Percentiles rank a stretch among this genome's conserved stretches.
Conservation (phyloP, 441 rosid genomes). For the Arabidopsis hybrid region DNA sequence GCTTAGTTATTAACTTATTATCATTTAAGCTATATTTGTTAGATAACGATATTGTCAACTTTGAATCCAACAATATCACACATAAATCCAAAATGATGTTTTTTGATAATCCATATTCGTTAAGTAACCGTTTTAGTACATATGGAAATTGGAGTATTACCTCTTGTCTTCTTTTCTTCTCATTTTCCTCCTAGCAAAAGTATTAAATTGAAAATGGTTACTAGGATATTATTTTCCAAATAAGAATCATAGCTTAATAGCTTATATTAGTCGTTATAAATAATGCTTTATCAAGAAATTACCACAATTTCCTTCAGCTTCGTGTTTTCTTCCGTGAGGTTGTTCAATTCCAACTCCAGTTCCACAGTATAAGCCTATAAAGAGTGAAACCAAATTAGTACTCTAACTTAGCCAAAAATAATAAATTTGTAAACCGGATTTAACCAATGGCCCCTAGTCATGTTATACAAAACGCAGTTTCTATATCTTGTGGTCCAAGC, state of each 20-base stretch:
- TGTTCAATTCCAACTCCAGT: conserved; percentile 79
- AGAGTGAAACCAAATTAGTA: background rate
- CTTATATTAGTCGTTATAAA: background rate
- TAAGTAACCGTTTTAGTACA: background rate
- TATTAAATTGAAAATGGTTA: background rate
- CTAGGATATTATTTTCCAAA: background rate
- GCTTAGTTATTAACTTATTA: background rate
- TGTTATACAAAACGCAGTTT: background rate
- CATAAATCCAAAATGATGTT: background rate
- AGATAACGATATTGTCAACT: conserved; percentile 10
- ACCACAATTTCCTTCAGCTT: conserved; percentile 75
- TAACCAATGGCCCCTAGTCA: background rate
- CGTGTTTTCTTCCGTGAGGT: conserved; percentile 79
- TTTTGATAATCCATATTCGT: background rate
- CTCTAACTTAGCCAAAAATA: no score
- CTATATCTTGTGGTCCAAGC: background rate
- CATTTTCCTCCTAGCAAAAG: conserved; percentile 62
- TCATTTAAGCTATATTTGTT: background rate
- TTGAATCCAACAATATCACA: background rate
- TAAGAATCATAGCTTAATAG: background rate
- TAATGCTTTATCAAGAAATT: background rate
- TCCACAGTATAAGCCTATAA: conserved; percentile 90
- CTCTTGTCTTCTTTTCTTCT: conserved; percentile 65
- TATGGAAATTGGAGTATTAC: conserved; percentile 39
- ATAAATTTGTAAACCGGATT: background rate